phyloP scores from a whole-genome alignment of 1,284 basidiomycete genomes.

The Leccinum pachyderme region DNA sequence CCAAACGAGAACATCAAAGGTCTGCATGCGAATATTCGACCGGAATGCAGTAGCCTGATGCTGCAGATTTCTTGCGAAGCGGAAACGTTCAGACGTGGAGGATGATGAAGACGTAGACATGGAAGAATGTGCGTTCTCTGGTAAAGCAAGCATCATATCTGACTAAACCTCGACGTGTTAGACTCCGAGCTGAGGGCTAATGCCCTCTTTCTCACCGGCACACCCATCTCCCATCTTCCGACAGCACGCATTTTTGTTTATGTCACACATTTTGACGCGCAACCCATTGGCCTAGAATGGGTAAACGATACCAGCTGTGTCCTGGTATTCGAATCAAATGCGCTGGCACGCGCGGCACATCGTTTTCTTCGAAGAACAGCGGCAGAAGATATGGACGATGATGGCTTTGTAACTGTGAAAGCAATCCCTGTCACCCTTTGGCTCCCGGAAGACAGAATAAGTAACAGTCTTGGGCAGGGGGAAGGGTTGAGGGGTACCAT shows the following conservation, averaged over 20 bases:
- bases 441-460: conserved; percentile 77
- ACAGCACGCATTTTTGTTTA: conserved; percentile 75
- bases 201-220: conserved; percentile 67
- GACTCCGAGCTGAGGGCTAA: conserved; percentile 49
- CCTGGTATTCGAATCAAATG: conserved; percentile 62
- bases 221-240: conserved; percentile 66
- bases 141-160: background rate
- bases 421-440: conserved; percentile 68
- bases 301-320: conserved; percentile 77
- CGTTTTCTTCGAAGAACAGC: conserved; percentile 48
- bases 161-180: conserved; percentile 11
- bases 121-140: conserved; percentile 37
- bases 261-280: conserved; percentile 65
- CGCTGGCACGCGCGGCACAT: conserved; percentile 52
- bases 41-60: conserved; percentile 44
- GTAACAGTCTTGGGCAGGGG: conserved; percentile 59
- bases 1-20: conserved; percentile 58
- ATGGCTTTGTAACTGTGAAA: conserved; percentile 59
- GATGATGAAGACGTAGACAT: conserved; percentile 46
- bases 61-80: conserved; percentile 48
- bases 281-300: conserved; percentile 74
- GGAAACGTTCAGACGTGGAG: conserved; percentile 47
- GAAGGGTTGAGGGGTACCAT: conserved; percentile 62
- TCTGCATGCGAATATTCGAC: conserved; percentile 38
- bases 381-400: conserved; percentile 50